phyloP scores from a whole-genome alignment of 139 green algal genomes.

The Pedinophyceae sp. region DNA sequence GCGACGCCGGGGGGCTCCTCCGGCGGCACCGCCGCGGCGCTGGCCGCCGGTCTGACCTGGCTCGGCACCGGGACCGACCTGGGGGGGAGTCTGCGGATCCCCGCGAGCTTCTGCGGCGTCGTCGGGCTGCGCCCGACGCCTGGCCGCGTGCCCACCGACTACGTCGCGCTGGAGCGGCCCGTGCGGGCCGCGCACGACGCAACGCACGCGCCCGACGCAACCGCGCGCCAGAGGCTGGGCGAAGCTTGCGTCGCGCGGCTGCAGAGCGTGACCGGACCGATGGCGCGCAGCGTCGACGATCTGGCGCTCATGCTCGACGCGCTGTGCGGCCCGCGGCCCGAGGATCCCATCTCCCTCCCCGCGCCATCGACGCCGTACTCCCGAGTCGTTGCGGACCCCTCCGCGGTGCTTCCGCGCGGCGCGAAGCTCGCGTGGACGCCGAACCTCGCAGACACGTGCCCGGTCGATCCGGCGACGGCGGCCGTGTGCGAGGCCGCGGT shows the following conservation, averaged over 20 bases:
- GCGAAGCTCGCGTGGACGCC: too few relatives aligned
- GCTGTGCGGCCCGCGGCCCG: conserved; percentile 7
- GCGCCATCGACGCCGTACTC: background rate
- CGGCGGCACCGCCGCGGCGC: conserved; percentile 24
- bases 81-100: conserved; percentile 36
- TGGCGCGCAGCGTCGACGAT: conserved; percentile 24
- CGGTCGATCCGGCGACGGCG: too few relatives aligned
- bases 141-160: conserved; percentile 9
- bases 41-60: conserved; percentile 26
- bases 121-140: conserved; percentile 22
- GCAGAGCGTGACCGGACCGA: conserved; percentile 17
- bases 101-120: conserved; percentile 29
- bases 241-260: conserved; percentile 8
- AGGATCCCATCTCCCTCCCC: conserved; percentile 3
- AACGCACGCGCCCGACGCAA: background rate
- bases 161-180: too few relatives aligned
- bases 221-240: background rate
- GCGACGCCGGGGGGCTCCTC: conserved; percentile 21
- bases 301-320: conserved; percentile 26
- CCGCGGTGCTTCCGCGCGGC: too few relatives aligned
- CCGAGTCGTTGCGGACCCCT: background rate
- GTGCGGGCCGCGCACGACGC: too few relatives aligned
- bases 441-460: too few relatives aligned
- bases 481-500: too few relatives aligned
- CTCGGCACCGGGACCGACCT: conserved; percentile 28